Base-by-base conservation (phyloP, 495 filamentous ascomycete genomes). In the Penicillium chermesinum region DNA sequence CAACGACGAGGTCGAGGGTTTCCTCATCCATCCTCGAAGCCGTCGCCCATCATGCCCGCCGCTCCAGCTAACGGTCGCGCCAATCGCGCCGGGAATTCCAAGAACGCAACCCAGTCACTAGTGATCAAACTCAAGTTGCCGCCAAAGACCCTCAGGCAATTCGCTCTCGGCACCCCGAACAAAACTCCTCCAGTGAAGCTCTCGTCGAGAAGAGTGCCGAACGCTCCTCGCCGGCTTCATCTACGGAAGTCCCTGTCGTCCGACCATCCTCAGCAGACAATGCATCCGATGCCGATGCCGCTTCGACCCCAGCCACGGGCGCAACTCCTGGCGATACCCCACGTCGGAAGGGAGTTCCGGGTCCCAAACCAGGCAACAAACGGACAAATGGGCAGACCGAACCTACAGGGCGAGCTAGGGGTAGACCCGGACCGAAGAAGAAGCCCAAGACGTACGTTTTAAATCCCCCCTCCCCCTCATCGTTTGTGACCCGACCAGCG, bases 361-460 rank as follows among this genome's bases (percentile, higher is more conserved):
- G 75, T 25, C 71, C 76, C 13, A 84, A 80, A 61, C 64, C 77
- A 14, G 79, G 79, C 17, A 66, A 62, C 43, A 86, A 86, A 64
- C 69, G 85, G 63, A 72, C 71, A 58, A 74, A 79, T 57, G 72
- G 74, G 15, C 77, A 82, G 55, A 77, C 72, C 36, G 79, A 86
- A 52, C 64, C 74, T 7, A 56, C 72, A 12, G 71, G 82, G 19
- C 89, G 87, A 69, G 75, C 82, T 30, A 71, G 86, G 53, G 86
- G 88, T 46, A 91, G 95, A 73, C 91, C 93, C 6, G 89, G 89
- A 14, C 89, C 91, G 0, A 97, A 96, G 79, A 96, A 95, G 80
- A 91, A 91, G 68, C 83, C 86, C 55, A 82, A 81, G 78, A 70
- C 95, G 93, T 98, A 85, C 33, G 60, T 52, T 14, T 7, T 10